phyloP scores from a whole-genome alignment of 1,284 basidiomycete genomes.

The Puccinia polysora region DNA sequence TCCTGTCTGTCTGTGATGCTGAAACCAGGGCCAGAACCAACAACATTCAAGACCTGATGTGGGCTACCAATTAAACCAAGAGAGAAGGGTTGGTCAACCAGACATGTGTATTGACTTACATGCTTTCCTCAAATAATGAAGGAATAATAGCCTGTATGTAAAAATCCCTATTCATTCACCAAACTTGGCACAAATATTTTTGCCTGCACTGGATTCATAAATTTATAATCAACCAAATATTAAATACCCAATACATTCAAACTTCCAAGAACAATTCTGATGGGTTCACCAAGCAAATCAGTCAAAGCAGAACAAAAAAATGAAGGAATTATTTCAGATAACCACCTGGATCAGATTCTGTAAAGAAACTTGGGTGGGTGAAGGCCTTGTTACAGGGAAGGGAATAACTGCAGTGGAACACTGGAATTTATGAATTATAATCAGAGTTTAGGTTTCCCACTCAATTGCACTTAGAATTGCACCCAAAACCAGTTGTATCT shows the following conservation, averaged over 20 bases:
- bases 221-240: not conserved
- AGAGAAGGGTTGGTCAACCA: not conserved
- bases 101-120: not conserved
- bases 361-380: too few relatives aligned
- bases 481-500: too few relatives aligned
- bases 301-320: not conserved
- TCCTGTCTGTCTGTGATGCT: not conserved
- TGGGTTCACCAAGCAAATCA: not conserved
- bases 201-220: not conserved
- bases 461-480: too few relatives aligned
- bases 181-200: not conserved
- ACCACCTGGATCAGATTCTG: too few relatives aligned
- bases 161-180: not conserved
- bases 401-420: too few relatives aligned
- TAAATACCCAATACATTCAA: not conserved
- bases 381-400: too few relatives aligned
- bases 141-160: not conserved
- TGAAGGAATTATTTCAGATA: not conserved
- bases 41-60: not conserved
- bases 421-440: too few relatives aligned
- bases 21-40: not conserved
- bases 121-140: not conserved
- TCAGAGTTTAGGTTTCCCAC: too few relatives aligned
- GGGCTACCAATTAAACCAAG: not conserved
- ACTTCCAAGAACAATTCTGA: not conserved